phyloP scores from a whole-genome alignment of 2,329 filamentous ascomycete species.

The Curvularia lunata region DNA sequence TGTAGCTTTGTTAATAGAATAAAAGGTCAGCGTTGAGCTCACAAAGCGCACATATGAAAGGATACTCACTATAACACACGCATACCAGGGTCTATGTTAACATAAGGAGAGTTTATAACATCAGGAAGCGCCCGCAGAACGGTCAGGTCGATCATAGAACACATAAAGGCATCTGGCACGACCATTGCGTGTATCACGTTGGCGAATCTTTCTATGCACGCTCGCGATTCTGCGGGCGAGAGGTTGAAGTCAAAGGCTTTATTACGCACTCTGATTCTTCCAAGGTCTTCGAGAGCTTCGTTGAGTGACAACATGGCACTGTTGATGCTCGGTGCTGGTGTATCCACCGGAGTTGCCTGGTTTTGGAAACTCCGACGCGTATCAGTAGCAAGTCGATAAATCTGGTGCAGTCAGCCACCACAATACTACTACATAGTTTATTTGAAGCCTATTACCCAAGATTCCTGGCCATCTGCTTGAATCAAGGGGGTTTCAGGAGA shows the following conservation, averaged over 20 bases:
- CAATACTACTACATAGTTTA: not conserved
- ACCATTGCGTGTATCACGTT: constrained; percentile 23
- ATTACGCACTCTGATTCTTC: constrained; percentile 31
- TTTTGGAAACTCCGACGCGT: constrained; percentile 32
- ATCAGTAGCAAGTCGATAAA: constrained; percentile 38
- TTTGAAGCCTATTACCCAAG: constrained; percentile 15
- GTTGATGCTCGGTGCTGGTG: constrained; percentile 31
- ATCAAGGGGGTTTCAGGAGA: constrained; percentile 21
- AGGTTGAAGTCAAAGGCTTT: constrained; percentile 23
- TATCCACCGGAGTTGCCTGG: constrained; percentile 28
- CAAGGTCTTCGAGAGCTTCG: constrained; percentile 37
- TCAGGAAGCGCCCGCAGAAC: constrained; percentile 31
- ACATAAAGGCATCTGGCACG: constrained; percentile 26
- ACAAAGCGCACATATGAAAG: no score
- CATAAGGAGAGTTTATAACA: constrained; percentile 36
- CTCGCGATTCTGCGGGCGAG: constrained; percentile 23
- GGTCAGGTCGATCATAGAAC: constrained; percentile 20
- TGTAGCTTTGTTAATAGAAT: constrained; percentile 17
- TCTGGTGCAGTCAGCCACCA: constrained; percentile 24
- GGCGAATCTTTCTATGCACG: constrained; percentile 32
- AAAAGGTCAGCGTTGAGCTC: not conserved
- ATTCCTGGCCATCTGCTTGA: constrained; percentile 31
- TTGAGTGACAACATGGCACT: constrained; percentile 36
- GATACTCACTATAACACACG: constrained; percentile 29
- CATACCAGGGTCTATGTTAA: constrained; percentile 34